A percentile compares a stretch with the other conserved stretches of the same genome.
phyloP scores from a whole-genome alignment of 345 rosid species.

The Raphanus raphanistrum region DNA sequence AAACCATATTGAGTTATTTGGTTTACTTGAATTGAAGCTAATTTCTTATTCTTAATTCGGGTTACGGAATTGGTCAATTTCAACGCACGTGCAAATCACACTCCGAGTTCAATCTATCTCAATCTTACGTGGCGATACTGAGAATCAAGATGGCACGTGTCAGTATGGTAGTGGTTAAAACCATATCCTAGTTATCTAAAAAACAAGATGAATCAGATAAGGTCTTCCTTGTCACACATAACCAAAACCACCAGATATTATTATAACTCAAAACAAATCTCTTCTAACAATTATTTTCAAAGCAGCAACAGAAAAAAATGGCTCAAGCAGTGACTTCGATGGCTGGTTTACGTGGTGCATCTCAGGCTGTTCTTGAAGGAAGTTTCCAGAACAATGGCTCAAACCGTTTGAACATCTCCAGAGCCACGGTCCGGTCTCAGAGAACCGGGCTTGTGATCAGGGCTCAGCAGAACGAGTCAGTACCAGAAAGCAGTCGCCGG shows the following conservation, averaged over 20 bases:
- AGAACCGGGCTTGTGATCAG: constrained; percentile 52
- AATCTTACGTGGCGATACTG: constrained; percentile 42
- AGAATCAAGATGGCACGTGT: constrained; percentile 29
- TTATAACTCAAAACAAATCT: constrained; percentile 25
- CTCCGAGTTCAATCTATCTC: background rate
- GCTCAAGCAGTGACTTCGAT: constrained; percentile 74
- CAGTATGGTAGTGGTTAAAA: constrained; percentile 32
- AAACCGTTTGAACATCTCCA: constrained; percentile 40
- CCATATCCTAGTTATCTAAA: constrained; percentile 56
- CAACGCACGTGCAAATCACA: constrained; percentile 1
- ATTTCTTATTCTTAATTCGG: background rate
- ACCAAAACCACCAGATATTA: constrained; percentile 20
- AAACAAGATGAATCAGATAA: constrained; percentile 40
- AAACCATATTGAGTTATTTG: background rate
- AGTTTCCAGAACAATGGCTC: constrained; percentile 56
- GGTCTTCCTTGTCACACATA: constrained; percentile 39
- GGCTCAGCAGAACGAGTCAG: constrained; percentile 56
- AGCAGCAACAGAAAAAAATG: constrained; percentile 10
- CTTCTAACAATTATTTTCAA: constrained; percentile 35
- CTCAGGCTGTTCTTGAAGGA: constrained; percentile 40
- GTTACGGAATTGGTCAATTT: background rate
- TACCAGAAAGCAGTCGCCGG: constrained; percentile 67
- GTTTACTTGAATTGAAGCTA: background rate
- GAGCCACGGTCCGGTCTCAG: constrained; percentile 26
- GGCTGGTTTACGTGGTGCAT: constrained; percentile 67